A percentile compares a stretch with the other conserved stretches of the same genome.
phyloP scores from a whole-genome alignment of 163 green algal species.

The Volvox carteri region DNA sequence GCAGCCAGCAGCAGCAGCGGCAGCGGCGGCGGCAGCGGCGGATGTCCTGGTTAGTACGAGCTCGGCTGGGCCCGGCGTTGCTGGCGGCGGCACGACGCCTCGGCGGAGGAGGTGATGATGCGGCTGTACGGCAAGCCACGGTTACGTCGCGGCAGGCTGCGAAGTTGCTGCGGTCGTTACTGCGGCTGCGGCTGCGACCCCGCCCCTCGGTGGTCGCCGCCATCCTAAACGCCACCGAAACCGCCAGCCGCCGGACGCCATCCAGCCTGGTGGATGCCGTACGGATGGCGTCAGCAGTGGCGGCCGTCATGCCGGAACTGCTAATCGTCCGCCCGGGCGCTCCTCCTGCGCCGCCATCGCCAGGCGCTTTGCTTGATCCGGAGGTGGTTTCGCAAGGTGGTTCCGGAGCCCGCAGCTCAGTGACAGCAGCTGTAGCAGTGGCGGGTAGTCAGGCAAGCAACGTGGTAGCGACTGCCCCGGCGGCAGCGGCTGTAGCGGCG shows the following conservation, averaged over 20 bases:
- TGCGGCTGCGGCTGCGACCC: constrained; percentile 7
- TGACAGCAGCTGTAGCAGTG: too few species aligned
- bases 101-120: neutral
- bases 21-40: neutral
- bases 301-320: constrained; percentile 28
- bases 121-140: neutral
- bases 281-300: constrained; percentile 12
- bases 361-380: too few species aligned
- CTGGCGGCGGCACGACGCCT: neutral
- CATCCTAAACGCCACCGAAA: neutral
- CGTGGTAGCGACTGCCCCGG: neutral
- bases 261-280: neutral
- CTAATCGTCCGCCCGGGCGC: too few species aligned
- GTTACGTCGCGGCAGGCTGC: neutral
- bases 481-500: neutral
- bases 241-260: neutral
- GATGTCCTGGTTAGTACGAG: neutral
- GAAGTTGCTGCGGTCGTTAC: constrained; percentile 20
- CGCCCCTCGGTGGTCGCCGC: neutral
- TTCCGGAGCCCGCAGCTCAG: neutral
- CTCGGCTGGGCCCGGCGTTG: neutral
- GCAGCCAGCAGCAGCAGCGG: too few species aligned
- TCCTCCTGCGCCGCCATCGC: too few species aligned
- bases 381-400: too few species aligned
- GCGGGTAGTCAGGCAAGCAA: neutral